phyloP scores from a whole-genome alignment of 2,329 filamentous ascomycete genomes.

The Escovopsis weberi region DNA sequence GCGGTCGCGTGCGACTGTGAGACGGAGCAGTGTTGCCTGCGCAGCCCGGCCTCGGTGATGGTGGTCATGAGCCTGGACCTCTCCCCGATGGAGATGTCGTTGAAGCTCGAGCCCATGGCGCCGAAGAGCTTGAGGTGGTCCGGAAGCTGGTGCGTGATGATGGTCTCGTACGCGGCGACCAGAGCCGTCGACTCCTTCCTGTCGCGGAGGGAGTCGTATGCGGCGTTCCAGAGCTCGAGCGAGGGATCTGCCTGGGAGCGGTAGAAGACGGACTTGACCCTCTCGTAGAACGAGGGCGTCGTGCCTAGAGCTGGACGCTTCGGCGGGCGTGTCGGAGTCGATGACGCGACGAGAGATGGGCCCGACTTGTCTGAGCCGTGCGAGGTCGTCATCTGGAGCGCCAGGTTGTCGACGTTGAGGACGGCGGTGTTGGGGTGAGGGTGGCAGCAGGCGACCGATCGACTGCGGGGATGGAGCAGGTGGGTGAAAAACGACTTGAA shows the following conservation, averaged over 20 bases:
- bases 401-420: not conserved
- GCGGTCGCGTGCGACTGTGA: constrained; percentile 14
- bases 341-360: too few species aligned
- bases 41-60: constrained; percentile 17
- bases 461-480: constrained; percentile 3
- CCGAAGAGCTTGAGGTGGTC: constrained; percentile 16
- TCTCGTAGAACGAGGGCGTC: not conserved
- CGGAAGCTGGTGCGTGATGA: constrained; percentile 21
- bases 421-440: constrained; percentile 2
- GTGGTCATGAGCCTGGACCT: constrained; percentile 15
- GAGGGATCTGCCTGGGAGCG: constrained; percentile 5
- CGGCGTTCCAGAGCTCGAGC: constrained; percentile 20
- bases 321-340: too few species aligned
- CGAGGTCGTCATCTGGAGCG: too few species aligned
- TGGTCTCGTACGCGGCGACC: constrained; percentile 21
- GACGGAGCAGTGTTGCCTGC: constrained; percentile 14
- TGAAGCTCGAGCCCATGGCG: constrained; percentile 13
- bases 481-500: constrained; percentile 3
- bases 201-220: constrained; percentile 19
- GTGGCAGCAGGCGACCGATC: not conserved
- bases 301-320: too few species aligned
- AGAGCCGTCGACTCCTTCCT: constrained; percentile 15
- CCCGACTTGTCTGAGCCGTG: not conserved
- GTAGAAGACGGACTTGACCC: not conserved
- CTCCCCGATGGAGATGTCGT: constrained; percentile 11